These are phyloP conservation scores for Fusarium torulosum DNA, from an alignment of 2,329 filamentous ascomycete genomes.

Conservation along the genomic window DNA sequence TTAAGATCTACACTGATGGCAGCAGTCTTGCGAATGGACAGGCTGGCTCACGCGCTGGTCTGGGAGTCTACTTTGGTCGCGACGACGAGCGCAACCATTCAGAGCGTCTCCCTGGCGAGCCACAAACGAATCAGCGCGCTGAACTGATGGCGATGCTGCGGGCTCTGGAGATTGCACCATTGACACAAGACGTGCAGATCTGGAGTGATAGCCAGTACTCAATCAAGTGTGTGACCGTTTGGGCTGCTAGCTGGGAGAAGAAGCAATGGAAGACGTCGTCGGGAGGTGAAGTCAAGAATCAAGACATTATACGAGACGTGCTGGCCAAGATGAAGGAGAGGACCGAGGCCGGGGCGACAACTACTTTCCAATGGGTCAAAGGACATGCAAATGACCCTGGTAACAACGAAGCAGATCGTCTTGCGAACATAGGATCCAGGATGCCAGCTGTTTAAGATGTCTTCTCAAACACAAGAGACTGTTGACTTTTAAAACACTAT, in stretches of 20 bases:
- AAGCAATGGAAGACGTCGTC: constrained; percentile 82
- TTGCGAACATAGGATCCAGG: constrained; percentile 71
- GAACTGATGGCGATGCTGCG: constrained; percentile 90
- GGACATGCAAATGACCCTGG: constrained; percentile 80
- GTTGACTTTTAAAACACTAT: background rate
- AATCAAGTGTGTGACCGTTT: constrained; percentile 88
- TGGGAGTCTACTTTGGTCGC: constrained; percentile 73
- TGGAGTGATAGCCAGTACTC: constrained; percentile 91
- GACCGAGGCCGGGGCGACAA: constrained; percentile 68
- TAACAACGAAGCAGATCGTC: constrained; percentile 82
- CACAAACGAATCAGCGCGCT: constrained; percentile 96
- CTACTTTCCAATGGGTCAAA: constrained; percentile 88
- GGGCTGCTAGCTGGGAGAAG: constrained; percentile 81
- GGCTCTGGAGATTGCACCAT: constrained; percentile 80
- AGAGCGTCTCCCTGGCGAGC: constrained; percentile 77
- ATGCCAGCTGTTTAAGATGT: constrained; percentile 38
- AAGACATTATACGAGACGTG: constrained; percentile 82
- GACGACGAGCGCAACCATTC: constrained; percentile 74
- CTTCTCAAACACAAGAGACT: background rate
- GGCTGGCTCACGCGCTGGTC: constrained; percentile 66
- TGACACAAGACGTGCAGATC: constrained; percentile 78
- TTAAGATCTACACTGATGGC: constrained; percentile 71
- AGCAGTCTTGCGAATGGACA: constrained; percentile 71
- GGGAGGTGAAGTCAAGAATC: constrained; percentile 83
- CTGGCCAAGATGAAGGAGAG: constrained; percentile 78